Evolutionary conservation across 768 basidiomycete species (phyloP), one percentile per base, ranked within the genome.

Genomic region (Suillus paluster): DNA sequence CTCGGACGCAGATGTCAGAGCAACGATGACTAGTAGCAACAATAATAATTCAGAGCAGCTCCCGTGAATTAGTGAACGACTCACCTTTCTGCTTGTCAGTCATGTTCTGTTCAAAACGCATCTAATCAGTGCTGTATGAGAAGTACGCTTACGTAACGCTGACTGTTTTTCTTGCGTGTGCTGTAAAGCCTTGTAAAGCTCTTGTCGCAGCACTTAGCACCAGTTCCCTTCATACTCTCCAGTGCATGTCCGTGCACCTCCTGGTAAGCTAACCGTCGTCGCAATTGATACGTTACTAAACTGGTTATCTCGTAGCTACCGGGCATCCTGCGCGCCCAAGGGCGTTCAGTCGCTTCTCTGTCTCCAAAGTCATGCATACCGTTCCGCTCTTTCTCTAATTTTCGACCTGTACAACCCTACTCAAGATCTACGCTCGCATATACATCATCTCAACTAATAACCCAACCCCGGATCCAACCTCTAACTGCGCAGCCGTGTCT

Each of bases 381-480:
- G 53, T 36, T 64, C 60, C 65, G 61, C 36, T 64, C 62, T 19
- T 67, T 67, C 34, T 64, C 70, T 19, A 63, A 61, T 41, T 56
- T 59, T 36, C 61, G 48, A 54, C 64, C 67, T 33, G 61, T 66
- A 39, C 49, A 58, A 10, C 69, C 65, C 52, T 70, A 54, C 60
- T 62, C 63, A 64, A 50, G 50, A 33, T 41, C 49, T 39, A 53
- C 62, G 42, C 45, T 62, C 14, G 23, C 63, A 36, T 44, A 23
- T 34, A 49, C 45, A 44, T 46, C 49, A 38, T 44, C 61, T 52
- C 39, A 21, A 36, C 19, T 70, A 64, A 70, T 68, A 36, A 42
- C 46, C 71, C 78, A 54, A 44, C 71, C 19, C 63, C 84, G 78
- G 78, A 34, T 79, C 80, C 41, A 78, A 81, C 23, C 84, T 81